A percentile compares a stretch with the other conserved stretches of the same genome.
Conservation (phyloP, 2,329 filamentous ascomycete genomes). For the Rutstroemia sp. region DNA sequence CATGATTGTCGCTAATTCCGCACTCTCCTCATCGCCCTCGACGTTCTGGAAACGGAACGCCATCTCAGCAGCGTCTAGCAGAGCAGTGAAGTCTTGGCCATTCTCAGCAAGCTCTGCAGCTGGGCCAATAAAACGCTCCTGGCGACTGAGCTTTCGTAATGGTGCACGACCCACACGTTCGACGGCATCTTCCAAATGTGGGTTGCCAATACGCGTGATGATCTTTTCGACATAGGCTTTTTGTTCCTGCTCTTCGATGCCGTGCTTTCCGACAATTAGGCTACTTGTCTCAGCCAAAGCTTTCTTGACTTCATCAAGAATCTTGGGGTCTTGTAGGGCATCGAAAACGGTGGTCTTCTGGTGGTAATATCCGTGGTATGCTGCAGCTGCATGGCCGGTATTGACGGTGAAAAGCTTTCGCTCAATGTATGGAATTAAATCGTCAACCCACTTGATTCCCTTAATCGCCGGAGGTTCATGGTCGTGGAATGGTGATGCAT, state of each 20-base stretch:
- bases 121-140: conserved; percentile 92
- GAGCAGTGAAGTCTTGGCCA: conserved; percentile 61
- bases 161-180: conserved; percentile 94
- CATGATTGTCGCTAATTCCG: conserved; percentile 79
- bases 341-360: conserved; percentile 87
- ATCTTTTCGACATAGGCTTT: conserved; percentile 86
- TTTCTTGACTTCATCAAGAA: conserved; percentile 70
- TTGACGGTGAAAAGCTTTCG: conserved; percentile 99
- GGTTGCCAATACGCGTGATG: conserved; percentile 87
- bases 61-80: conserved; percentile 83
- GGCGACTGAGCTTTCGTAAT: conserved; percentile 85
- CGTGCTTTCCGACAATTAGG: conserved; percentile 82
- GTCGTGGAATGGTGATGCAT: conserved; percentile 74
- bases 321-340: conserved; percentile 71
- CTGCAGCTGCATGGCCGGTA: conserved; percentile 91
- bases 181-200: conserved; percentile 82
- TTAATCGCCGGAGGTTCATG: conserved; percentile 65
- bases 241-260: conserved; percentile 68
- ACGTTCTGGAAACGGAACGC: conserved; percentile 94
- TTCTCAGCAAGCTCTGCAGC: conserved; percentile 82
- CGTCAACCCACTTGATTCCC: conserved; percentile 86
- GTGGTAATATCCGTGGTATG: conserved; percentile 87
- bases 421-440: conserved; percentile 94
- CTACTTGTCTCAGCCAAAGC: conserved; percentile 79
- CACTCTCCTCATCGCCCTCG: conserved; percentile 82